Conservation (phyloP, 352 stramenopile species). For the Pythium sukuiense region DNA sequence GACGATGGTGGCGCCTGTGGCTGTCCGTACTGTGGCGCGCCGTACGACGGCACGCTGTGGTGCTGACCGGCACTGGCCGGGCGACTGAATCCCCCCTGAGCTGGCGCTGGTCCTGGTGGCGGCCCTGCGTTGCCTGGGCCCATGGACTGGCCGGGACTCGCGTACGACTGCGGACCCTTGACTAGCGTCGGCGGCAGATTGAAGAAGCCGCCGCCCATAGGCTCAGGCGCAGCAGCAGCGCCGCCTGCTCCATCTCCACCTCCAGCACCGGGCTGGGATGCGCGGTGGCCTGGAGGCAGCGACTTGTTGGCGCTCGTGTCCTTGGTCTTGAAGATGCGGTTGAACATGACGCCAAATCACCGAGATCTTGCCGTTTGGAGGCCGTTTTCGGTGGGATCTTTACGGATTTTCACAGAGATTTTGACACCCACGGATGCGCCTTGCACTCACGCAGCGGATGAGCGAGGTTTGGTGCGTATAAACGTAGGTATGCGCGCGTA, state of each 20-base stretch:
- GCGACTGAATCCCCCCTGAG: conserved; percentile 4
- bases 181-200: conserved; percentile 72
- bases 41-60: conserved; percentile 23
- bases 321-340: conserved; percentile 85
- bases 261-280: conserved; percentile 23
- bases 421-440: neutral
- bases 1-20: conserved; percentile 4
- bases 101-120: neutral
- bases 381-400: neutral
- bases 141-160: conserved; percentile 9
- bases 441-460: neutral
- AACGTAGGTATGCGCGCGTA: neutral
- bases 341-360: conserved; percentile 49
- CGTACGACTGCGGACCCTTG: conserved; percentile 36
- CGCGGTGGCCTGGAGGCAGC: conserved; percentile 55
- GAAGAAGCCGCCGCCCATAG: conserved; percentile 76
- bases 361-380: neutral
- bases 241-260: conserved; percentile 22
- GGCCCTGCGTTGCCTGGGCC: neutral
- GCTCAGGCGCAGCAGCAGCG: conserved; percentile 35
- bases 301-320: conserved; percentile 55
- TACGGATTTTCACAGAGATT: neutral
- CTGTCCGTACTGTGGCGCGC: conserved; percentile 22
- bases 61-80: conserved; percentile 4
- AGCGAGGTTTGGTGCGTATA: neutral